Conservation (phyloP, 2,329 filamentous ascomycete species). For the Fusarium phyllophilum region DNA sequence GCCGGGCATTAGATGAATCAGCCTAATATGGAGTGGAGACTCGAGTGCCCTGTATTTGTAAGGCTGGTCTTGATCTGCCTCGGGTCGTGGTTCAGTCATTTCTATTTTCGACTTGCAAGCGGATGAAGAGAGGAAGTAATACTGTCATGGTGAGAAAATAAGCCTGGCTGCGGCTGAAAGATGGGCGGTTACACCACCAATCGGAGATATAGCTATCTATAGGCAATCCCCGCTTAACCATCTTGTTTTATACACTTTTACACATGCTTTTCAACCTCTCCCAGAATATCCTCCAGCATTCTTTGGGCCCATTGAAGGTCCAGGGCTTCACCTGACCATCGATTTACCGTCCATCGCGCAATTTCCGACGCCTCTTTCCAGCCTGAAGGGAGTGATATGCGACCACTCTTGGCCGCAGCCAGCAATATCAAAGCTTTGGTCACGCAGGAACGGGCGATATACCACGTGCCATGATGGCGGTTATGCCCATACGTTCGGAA, state of each 20-base stretch:
- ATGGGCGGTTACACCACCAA: not conserved
- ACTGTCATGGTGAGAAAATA: not conserved
- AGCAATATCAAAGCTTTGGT: not conserved
- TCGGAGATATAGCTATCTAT: too few relatives aligned
- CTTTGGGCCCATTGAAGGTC: not conserved
- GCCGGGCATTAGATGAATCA: not conserved
- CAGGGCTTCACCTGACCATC: not conserved
- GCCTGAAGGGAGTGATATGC: not conserved
- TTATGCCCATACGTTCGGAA: not conserved
- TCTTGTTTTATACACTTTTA: not conserved
- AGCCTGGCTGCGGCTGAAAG: not conserved
- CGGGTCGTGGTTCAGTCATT: rapidly evolving
- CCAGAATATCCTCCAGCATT: not conserved
- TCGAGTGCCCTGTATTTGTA: not conserved
- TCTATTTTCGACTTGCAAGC: rapidly evolving
- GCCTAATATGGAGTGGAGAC: not conserved
- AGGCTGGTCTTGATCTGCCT: rapidly evolving
- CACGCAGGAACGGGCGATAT: not conserved
- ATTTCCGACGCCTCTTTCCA: not conserved
- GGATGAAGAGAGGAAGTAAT: rapidly evolving
- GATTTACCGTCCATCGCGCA: not conserved
- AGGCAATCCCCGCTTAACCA: rapidly evolving
- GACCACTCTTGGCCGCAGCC: not conserved
- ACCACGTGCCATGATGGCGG: not conserved
- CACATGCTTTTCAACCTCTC: not conserved